Conservation (phyloP, 1,284 basidiomycete genomes). For the Pyrrhoderma lamaoense region DNA sequence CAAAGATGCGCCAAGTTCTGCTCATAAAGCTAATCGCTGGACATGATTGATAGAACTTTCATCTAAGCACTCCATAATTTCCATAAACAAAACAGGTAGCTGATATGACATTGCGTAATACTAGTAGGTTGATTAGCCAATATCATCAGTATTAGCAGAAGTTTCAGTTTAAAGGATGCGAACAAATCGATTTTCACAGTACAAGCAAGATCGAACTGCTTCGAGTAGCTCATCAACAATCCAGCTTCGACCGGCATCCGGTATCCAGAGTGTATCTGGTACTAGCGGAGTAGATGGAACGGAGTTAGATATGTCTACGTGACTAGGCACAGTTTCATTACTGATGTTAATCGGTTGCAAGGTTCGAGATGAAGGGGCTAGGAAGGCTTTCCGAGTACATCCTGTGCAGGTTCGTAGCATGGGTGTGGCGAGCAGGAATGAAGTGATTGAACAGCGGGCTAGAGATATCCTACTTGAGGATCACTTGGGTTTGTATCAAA, state of each 20-base stretch:
- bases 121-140: no score
- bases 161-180: conserved; percentile 35
- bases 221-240: conserved; percentile 56
- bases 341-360: background rate
- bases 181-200: conserved; percentile 63
- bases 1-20: no score
- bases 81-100: no score
- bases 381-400: conserved; percentile 62
- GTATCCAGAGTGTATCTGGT: conserved; percentile 32
- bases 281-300: conserved; percentile 7
- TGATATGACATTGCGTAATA: no score
- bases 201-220: conserved; percentile 56
- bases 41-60: no score
- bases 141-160: background rate
- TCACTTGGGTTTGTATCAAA: background rate
- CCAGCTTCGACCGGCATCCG: conserved; percentile 48
- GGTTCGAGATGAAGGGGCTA: conserved; percentile 36
- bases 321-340: background rate
- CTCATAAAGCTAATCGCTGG: no score
- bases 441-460: conserved; percentile 68
- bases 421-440: conserved; percentile 60
- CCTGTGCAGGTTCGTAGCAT: conserved; percentile 63
- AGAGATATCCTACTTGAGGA: background rate
- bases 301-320: conserved; percentile 1
- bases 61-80: no score